Conservation (phyloP, 2,329 filamentous ascomycete species). For the Calycina herbarum region DNA sequence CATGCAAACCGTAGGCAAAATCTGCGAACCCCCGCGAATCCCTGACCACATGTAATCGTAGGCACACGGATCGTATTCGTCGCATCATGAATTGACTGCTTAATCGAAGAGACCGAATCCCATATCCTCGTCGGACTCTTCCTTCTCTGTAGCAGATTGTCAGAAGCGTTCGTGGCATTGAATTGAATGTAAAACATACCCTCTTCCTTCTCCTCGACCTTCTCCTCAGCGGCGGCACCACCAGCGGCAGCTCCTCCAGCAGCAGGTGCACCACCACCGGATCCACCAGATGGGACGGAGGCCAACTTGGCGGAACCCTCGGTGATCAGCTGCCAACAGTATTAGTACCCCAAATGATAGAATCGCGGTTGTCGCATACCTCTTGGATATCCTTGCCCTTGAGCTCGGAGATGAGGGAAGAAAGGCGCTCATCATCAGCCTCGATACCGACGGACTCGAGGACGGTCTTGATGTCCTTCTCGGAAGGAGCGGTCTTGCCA, state of each 20-base stretch:
- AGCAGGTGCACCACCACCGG: conserved; percentile 67
- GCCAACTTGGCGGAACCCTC: conserved; percentile 92
- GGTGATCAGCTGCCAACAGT: conserved; percentile 72
- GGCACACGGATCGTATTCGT: conserved; percentile 29
- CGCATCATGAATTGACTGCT: conserved; percentile 41
- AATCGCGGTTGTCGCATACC: conserved; percentile 52
- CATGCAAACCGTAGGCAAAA: conserved; percentile 33
- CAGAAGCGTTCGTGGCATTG: conserved; percentile 22
- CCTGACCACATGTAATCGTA: conserved; percentile 26
- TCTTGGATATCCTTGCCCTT: conserved; percentile 90
- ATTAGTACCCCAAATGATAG: conserved; percentile 27
- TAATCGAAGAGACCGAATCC: conserved; percentile 77
- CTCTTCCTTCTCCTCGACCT: conserved; percentile 76
- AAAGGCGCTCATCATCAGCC: conserved; percentile 82
- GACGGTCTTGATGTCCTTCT: conserved; percentile 81
- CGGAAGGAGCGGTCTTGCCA: conserved; percentile 87
- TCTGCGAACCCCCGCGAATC: conserved; percentile 34
- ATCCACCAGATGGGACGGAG: conserved; percentile 92
- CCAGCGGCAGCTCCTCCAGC: conserved; percentile 68
- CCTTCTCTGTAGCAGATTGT: conserved; percentile 50
- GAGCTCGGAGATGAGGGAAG: conserved; percentile 86
- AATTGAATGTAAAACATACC: conserved; percentile 60
- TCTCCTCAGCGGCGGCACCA: conserved; percentile 61
- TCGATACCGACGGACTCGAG: conserved; percentile 95
- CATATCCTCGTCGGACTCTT: conserved; percentile 75